Evolutionary conservation across 768 basidiomycete genomes (phyloP).

Genomic region (Leccinum obscurum): DNA sequence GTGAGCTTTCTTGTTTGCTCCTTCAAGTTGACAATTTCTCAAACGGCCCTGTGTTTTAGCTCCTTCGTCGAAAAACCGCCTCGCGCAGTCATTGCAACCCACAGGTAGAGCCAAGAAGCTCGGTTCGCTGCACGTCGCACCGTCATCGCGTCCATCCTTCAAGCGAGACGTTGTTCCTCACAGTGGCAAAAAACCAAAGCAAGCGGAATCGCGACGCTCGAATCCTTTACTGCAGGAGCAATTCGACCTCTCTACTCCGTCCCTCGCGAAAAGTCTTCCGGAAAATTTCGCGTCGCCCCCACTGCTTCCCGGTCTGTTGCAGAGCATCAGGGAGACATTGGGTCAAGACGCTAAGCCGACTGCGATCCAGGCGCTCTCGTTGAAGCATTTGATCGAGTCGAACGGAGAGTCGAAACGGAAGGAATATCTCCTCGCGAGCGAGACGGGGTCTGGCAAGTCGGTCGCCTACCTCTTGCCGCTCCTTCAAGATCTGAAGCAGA

Average conservation of each 20-base stretch:
- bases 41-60: constrained; percentile 3
- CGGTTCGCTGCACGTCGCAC: constrained; percentile 28
- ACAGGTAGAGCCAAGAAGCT: constrained; percentile 27
- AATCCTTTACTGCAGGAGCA: constrained; percentile 37
- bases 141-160: constrained; percentile 17
- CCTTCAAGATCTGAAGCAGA: constrained; percentile 71
- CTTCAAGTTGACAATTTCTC: background rate
- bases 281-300: constrained; percentile 63
- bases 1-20: constrained; percentile 11
- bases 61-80: constrained; percentile 28
- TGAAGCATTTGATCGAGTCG: constrained; percentile 59
- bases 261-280: constrained; percentile 33
- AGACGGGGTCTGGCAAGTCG: constrained; percentile 92
- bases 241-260: constrained; percentile 36
- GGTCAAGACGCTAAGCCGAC: constrained; percentile 63
- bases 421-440: constrained; percentile 75
- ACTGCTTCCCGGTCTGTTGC: constrained; percentile 62
- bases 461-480: constrained; percentile 87
- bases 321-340: constrained; percentile 56
- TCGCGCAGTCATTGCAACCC: constrained; percentile 30
- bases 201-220: background rate
- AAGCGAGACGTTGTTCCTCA: constrained; percentile 23
- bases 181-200: constrained; percentile 11
- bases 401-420: constrained; percentile 18
- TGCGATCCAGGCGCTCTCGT: constrained; percentile 73